Evolutionary conservation across 108 stramenopile genomes (phyloP).

Genomic region (Stephanodiscus minutulus): DNA sequence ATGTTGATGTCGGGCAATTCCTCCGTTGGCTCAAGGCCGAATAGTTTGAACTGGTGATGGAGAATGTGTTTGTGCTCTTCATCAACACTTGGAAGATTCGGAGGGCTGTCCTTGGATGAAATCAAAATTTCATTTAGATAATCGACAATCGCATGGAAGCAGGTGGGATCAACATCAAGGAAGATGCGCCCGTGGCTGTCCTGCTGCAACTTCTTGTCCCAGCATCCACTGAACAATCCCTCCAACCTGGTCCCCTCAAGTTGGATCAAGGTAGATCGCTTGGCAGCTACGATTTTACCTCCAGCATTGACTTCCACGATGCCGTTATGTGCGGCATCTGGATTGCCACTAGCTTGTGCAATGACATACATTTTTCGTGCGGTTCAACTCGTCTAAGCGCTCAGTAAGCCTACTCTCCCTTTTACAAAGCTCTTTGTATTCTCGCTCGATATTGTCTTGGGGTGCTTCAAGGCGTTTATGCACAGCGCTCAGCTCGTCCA

Average conservation of each 20-base stretch:
- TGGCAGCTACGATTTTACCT: constrained; percentile 3
- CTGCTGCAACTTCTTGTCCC: constrained; percentile 16
- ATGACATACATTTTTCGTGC: too few species aligned
- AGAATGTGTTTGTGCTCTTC: too few species aligned
- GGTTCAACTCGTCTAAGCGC: too few species aligned
- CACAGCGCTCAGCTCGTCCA: too few species aligned
- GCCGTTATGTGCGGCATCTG: constrained; percentile 7
- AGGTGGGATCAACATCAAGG: constrained; percentile 22
- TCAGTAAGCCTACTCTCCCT: too few species aligned
- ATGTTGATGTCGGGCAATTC: constrained; percentile 13
- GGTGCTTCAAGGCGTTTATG: too few species aligned
- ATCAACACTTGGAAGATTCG: constrained; percentile 19
- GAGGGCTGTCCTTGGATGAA: background rate
- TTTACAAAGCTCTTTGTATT: too few species aligned
- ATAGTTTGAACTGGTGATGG: constrained; percentile 25
- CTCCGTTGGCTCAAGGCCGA: constrained; percentile 13
- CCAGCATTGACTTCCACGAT: too few species aligned
- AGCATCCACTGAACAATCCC: constrained; percentile 23
- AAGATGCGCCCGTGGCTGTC: constrained; percentile 21
- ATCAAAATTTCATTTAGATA: constrained; percentile 16
- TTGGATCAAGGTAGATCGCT: constrained; percentile 10
- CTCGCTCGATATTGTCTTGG: too few species aligned
- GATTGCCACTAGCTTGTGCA: constrained; percentile 6
- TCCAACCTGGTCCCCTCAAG: constrained; percentile 14
- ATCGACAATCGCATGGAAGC: constrained; percentile 10